Evolutionary conservation across 2,329 filamentous ascomycete genomes (phyloP).

Genomic region (Fusarium praegraminearum): DNA sequence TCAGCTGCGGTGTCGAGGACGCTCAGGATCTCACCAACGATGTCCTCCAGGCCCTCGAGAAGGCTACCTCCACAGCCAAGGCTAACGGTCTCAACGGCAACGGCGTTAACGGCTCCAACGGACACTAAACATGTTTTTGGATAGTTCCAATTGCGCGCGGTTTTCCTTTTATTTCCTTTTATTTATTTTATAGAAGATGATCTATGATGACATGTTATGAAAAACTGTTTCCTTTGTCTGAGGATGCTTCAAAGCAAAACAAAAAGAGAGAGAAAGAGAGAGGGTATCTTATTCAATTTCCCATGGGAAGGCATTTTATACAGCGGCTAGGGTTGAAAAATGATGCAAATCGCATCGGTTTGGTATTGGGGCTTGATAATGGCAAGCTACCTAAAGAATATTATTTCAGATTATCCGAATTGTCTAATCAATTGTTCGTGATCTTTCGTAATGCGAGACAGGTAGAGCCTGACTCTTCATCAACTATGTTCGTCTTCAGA

Average conservation of each 20-base stretch:
- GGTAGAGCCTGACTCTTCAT: slow-evolving; percentile 3
- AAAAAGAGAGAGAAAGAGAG: slow-evolving; percentile 24
- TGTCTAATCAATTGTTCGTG: slow-evolving; percentile 15
- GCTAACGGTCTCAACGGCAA: slow-evolving; percentile 49
- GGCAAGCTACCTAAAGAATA: slow-evolving; percentile 39
- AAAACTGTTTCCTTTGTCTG: slow-evolving; percentile 28
- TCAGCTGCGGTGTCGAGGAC: slow-evolving; percentile 96
- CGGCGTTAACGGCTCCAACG: slow-evolving; percentile 46
- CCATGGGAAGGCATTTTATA: slow-evolving; percentile 34
- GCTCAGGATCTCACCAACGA: slow-evolving; percentile 84
- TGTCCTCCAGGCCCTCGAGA: slow-evolving; percentile 84
- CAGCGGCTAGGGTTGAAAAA: slow-evolving; percentile 34
- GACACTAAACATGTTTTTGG: slow-evolving; percentile 30
- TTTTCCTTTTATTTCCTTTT: slow-evolving; percentile 15
- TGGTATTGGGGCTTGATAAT: slow-evolving; percentile 40
- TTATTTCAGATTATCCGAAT: slow-evolving; percentile 21
- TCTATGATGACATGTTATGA: slow-evolving; percentile 40
- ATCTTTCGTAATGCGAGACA: slow-evolving; percentile 2
- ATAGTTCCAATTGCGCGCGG: slow-evolving; percentile 1
- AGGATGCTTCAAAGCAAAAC: slow-evolving; percentile 25
- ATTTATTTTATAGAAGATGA: slow-evolving; percentile 25
- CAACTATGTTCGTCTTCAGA: slow-evolving; percentile 27
- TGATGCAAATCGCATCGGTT: slow-evolving; percentile 32
- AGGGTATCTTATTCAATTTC: slow-evolving; percentile 19
- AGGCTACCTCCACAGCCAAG: slow-evolving; percentile 65